These are phyloP conservation scores for Trypanosoma theileri DNA, from an alignment of 208 protist genomes.

Conservation along the genomic window DNA sequence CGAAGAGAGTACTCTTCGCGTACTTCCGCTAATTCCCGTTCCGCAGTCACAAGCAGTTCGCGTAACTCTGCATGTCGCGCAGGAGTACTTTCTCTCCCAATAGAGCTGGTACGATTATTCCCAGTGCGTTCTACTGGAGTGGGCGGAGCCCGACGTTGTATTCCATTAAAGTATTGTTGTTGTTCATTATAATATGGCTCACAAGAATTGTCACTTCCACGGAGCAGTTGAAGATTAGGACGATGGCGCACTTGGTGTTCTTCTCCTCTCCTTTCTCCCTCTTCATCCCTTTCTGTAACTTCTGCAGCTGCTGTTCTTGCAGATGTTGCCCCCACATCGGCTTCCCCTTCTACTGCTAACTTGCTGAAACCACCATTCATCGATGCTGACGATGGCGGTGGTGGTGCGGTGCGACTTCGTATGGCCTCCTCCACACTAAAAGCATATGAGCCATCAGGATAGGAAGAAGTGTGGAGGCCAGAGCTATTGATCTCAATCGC, in stretches of 20 bases:
- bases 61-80: constrained; percentile 56
- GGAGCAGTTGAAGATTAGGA: not conserved
- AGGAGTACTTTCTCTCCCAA: constrained; percentile 3
- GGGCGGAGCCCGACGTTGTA: not conserved
- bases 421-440: constrained; percentile 5
- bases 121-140: not conserved
- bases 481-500: constrained; percentile 5
- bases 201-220: not conserved
- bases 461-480: constrained; percentile 5
- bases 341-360: constrained; percentile 20
- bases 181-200: constrained; percentile 2
- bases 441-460: constrained; percentile 9
- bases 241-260: not conserved
- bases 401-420: constrained; percentile 17
- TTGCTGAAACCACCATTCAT: not conserved
- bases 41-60: constrained; percentile 63
- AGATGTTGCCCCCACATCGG: constrained; percentile 11
- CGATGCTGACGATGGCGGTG: constrained; percentile 34
- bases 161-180: not conserved
- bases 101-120: not conserved
- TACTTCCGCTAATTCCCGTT: constrained; percentile 71
- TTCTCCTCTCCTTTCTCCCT: not conserved
- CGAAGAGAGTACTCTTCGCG: constrained; percentile 56
- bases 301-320: constrained; percentile 14
- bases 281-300: not conserved